phyloP scores from a whole-genome alignment of 2,329 filamentous ascomycete genomes.

The Chrysoporthe deuterocubensis region DNA sequence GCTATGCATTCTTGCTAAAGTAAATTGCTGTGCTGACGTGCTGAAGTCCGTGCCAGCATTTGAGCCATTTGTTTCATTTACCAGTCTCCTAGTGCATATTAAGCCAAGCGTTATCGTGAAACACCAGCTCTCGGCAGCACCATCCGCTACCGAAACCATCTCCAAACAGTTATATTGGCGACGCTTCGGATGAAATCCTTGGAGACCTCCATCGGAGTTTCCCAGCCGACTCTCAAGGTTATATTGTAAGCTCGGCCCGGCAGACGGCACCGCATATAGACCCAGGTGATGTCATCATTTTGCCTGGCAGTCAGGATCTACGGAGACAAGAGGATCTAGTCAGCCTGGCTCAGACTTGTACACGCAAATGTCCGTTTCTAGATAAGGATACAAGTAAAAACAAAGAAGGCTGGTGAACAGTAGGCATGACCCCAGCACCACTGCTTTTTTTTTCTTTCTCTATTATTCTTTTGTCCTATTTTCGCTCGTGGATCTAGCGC shows the following conservation, averaged over 20 bases:
- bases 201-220: not conserved
- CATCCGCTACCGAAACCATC: slow-evolving; percentile 1
- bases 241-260: not conserved
- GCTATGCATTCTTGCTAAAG: no score
- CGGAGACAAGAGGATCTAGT: not conserved
- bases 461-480: no score
- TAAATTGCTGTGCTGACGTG: no score
- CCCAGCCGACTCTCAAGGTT: not conserved
- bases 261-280: not conserved
- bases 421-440: not conserved
- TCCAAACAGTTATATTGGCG: not conserved
- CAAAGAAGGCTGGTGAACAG: not conserved
- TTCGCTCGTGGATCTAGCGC: not conserved
- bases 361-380: not conserved
- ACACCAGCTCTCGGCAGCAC: not conserved
- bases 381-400: no score
- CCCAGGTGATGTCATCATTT: not conserved
- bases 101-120: slow-evolving; percentile 4
- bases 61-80: not conserved
- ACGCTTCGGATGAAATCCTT: not conserved
- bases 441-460: no score
- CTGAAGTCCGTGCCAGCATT: no score
- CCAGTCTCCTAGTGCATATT: not conserved
- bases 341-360: not conserved
- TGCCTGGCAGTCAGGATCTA: not conserved